Evolutionary conservation across 2,329 filamentous ascomycete genomes (phyloP).

Genomic region (Apiospora kogelbergensis): DNA sequence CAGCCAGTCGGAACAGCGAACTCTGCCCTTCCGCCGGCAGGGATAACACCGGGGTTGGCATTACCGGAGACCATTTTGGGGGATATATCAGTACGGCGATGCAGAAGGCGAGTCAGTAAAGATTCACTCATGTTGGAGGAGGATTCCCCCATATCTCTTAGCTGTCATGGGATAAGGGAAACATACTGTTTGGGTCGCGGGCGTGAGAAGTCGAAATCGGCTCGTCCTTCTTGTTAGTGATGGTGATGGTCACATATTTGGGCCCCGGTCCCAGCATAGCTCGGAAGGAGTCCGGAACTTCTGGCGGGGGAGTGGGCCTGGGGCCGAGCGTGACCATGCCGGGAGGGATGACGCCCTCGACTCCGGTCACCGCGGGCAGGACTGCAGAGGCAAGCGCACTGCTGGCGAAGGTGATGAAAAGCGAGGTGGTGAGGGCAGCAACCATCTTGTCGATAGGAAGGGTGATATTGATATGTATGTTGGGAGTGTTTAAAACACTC

Average conservation of each 20-base stretch:
- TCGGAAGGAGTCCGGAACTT: background rate
- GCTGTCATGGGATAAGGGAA: background rate
- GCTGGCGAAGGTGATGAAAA: background rate
- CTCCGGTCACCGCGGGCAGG: background rate
- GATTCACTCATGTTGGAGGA: background rate
- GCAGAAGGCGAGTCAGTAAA: background rate
- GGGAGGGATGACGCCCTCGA: background rate
- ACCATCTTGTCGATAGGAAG: background rate
- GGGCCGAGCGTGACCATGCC: background rate
- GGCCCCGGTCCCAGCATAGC: background rate
- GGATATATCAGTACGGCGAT: background rate
- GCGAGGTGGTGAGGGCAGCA: background rate
- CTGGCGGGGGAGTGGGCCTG: background rate
- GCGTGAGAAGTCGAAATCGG: slow-evolving; percentile 19
- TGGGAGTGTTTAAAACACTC: too few relatives aligned
- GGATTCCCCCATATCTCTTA: background rate
- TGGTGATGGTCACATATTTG: slow-evolving; percentile 17
- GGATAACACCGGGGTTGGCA: slow-evolving; percentile 16
- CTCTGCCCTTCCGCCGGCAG: slow-evolving; percentile 8
- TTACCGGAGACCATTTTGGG: background rate
- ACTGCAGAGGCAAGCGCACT: background rate
- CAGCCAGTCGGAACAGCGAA: slow-evolving; percentile 22
- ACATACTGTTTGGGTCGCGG: slow-evolving; percentile 13
- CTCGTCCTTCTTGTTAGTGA: slow-evolving; percentile 15
- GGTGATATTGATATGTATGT: background rate